Conservation (phyloP, 2,329 filamentous ascomycete genomes). For the Alternaria dauci region DNA sequence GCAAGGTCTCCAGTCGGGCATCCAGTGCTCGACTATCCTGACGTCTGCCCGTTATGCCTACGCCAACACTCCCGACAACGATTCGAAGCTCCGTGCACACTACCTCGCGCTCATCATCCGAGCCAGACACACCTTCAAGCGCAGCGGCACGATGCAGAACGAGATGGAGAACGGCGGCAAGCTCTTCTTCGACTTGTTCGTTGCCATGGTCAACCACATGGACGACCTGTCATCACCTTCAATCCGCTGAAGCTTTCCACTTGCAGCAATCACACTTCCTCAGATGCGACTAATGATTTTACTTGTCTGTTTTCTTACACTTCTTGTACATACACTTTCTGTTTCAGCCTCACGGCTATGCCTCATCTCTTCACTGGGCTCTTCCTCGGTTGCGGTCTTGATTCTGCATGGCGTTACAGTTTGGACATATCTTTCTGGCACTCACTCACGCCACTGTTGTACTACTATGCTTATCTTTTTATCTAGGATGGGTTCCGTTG, state of each 20-base stretch:
- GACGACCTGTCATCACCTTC: slow-evolving; percentile 32
- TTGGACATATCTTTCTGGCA: slow-evolving; percentile 1
- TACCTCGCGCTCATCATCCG: slow-evolving; percentile 93
- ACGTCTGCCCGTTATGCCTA: slow-evolving; percentile 90
- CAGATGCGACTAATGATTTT: slow-evolving; percentile 2
- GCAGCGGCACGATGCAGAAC: slow-evolving; percentile 92
- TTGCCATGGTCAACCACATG: slow-evolving; percentile 90
- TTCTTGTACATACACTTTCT: slow-evolving; percentile 10
- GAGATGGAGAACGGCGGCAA: slow-evolving; percentile 91
- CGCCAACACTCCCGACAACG: slow-evolving; percentile 84
- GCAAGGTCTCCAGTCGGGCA: slow-evolving; percentile 85
- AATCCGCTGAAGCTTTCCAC: slow-evolving; percentile 14
- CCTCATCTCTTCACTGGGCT: background rate
- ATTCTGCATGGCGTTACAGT: background rate
- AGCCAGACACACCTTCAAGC: slow-evolving; percentile 86
- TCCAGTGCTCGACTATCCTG: slow-evolving; percentile 85
- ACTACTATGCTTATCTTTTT: slow-evolving; percentile 9
- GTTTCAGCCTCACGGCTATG: slow-evolving; percentile 10
- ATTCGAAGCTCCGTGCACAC: slow-evolving; percentile 89
- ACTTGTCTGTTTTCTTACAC: background rate
- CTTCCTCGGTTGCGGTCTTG: background rate
- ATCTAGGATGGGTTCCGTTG: background rate
- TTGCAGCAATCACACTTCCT: slow-evolving; percentile 25
- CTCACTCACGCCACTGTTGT: slow-evolving; percentile 1
- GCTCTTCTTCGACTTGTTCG: slow-evolving; percentile 92